Base-by-base conservation (phyloP, 768 basidiomycete species). In the Tulasnella calospora region DNA sequence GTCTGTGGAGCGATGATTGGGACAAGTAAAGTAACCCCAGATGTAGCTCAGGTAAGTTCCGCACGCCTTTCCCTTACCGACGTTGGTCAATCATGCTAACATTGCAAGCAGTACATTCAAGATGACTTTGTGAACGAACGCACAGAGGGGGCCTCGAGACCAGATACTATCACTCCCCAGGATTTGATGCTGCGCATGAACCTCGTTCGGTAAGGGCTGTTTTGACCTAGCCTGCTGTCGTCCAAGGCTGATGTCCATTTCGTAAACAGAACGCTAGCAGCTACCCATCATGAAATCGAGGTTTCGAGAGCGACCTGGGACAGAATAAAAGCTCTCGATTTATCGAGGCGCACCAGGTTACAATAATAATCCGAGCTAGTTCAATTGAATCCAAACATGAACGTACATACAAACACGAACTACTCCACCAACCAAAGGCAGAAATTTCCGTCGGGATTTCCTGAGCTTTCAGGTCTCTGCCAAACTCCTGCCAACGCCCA, bases 161-260 rank as follows among this genome's bases (percentile, higher is more conserved):
- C 86, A 76, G 82, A 81, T 19, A 83, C 83, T 17, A 82, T 85
- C 27, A 87, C 88, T 33, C 84, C 90, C 0, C 90, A 94, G 30
- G 89, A 92, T 79, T 85, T 95, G 73, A 87, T 92, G 77, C 88
- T 88, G 74, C 85, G 89, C 74, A 92, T 94, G 89, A 88, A 88
- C 61, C 82, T 92, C 21, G 90, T 92, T 38, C 90, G 90, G 93
- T 94, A 67, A 75, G 88, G 82, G 73, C 35, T 35, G 30, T 19
- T 69, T 61, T 35, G 13, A 46, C 69, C 38, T 69, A 57, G 57
- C 75, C 73, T 47, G 21, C 57, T 13, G 36, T 55, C 23, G 51
- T 9, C 41, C 19, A 35, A 27, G 17, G 57, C 81, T 35, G 27
- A 81, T 30, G 82, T 35, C 27, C 23, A 7, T 27, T 33, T 67